Evolutionary conservation across 2,329 filamentous ascomycete species (phyloP), one percentile per base, ranked within the genome.

Genomic region (Pezicula neosporulosa): DNA sequence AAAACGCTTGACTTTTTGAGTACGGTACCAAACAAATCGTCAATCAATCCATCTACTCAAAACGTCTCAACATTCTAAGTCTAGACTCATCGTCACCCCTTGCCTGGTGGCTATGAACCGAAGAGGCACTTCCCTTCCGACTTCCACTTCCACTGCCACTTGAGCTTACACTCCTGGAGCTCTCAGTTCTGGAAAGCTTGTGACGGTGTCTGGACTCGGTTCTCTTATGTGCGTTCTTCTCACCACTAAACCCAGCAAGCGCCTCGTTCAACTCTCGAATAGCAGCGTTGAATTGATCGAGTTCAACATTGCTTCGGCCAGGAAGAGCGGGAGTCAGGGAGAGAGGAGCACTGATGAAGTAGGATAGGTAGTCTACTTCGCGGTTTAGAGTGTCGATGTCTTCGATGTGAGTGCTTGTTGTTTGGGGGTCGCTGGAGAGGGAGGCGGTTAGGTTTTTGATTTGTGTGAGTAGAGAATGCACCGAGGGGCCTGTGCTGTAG

Each of bases 311-410:
- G 19, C 42, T 24, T 7, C n/a, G 42, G 42, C 42, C 42, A 9
- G 42, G 42, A 2, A 44, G 5, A 13, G 24, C 8, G 19, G 42
- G 42, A 5, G 42, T 44, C 9, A 44, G 27, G 9, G 42, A 44
- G 9, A 44, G 42, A 16, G 42, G 42, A 4, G 42, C 42, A 12
- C 42, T 44, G 42, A 44, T 33, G 42, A 44, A 44, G 10, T 44
- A 44, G n/a, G 42, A 44, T 13, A 44, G 27, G 42, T 44, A 44
- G 42, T 44, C 42, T 13, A 44, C 42, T 27, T 44, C 42, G 4
- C 42, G 42, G 42, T 44, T 44, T 4, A 44, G 42, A 12, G 19
- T n/a, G 21, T 44, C 42, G n/a, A 44, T 28, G 27, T 44, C 42
- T 16, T 24, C 42, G 12, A 44, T 30, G 12, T 28, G 42, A 12